phyloP scores from a whole-genome alignment of 2,329 filamentous ascomycete genomes.

The Monilinia fructigena region DNA sequence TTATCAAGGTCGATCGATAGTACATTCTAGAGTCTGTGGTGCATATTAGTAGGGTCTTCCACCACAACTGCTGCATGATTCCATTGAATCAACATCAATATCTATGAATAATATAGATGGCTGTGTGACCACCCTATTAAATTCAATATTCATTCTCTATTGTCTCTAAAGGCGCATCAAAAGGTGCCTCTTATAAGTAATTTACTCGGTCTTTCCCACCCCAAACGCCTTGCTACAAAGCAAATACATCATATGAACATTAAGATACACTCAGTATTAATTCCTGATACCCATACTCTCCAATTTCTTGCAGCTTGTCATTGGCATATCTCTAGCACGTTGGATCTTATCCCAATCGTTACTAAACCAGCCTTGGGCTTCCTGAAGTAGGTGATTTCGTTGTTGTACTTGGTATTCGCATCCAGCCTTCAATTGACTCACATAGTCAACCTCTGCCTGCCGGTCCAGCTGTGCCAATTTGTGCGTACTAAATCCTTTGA shows the following conservation, averaged over 20 bases:
- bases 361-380: conserved; percentile 70
- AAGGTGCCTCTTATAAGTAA: conserved; percentile 4
- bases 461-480: conserved; percentile 76
- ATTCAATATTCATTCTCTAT: conserved; percentile 1
- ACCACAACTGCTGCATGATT: background rate
- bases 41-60: background rate
- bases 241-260: conserved; percentile 28
- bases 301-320: conserved; percentile 58
- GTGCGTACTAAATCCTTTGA: conserved; percentile 64
- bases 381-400: conserved; percentile 55
- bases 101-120: background rate
- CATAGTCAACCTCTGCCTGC: conserved; percentile 70
- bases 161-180: background rate
- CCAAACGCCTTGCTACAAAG: conserved; percentile 36
- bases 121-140: conserved; percentile 7
- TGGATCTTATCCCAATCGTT: conserved; percentile 60
- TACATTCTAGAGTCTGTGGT: background rate
- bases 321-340: conserved; percentile 50
- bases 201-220: conserved; percentile 17
- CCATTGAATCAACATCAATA: too few relatives aligned
- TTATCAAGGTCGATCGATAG: background rate
- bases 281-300: conserved; percentile 46
- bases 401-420: conserved; percentile 73
- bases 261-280: conserved; percentile 11
- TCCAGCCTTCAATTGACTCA: conserved; percentile 63